Evolutionary conservation across 2,329 filamentous ascomycete genomes (phyloP).

Genomic region (Anisogramma anomala): DNA sequence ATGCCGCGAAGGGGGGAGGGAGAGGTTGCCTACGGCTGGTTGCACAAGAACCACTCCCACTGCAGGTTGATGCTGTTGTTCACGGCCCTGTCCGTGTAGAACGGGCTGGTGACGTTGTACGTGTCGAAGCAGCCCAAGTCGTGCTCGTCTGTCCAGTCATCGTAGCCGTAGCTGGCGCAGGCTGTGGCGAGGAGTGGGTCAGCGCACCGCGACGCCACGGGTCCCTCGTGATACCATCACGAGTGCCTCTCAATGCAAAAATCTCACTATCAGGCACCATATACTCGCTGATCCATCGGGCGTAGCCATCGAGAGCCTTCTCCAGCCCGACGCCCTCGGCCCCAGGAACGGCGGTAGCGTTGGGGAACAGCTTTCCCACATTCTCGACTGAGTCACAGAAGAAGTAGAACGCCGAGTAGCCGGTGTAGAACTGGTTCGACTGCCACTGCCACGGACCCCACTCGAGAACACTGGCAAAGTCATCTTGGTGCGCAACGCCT

Average conservation of each 20-base stretch:
- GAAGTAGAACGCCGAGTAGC: constrained; percentile 29
- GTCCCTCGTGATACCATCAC: no score
- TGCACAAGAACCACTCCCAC: constrained; percentile 46
- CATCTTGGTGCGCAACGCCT: constrained; percentile 31
- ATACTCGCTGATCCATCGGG: constrained; percentile 32
- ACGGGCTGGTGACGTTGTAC: constrained; percentile 32
- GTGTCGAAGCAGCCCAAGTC: constrained; percentile 37
- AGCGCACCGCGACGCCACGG: not conserved
- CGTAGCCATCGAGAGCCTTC: constrained; percentile 41
- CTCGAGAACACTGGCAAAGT: constrained; percentile 38
- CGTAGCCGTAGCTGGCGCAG: constrained; percentile 31
- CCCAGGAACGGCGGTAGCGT: constrained; percentile 32
- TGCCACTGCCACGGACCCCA: constrained; percentile 50
- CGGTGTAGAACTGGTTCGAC: constrained; percentile 35
- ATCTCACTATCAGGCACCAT: constrained; percentile 31
- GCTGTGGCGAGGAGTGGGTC: constrained; percentile 2
- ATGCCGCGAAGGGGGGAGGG: not conserved
- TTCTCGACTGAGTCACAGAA: constrained; percentile 41
- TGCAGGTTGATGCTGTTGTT: constrained; percentile 36
- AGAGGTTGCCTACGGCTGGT: constrained; percentile 29
- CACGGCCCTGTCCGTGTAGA: constrained; percentile 26
- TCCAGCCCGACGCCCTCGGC: constrained; percentile 37
- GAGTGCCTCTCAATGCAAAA: not conserved
- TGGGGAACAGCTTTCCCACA: constrained; percentile 31
- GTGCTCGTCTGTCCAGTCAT: constrained; percentile 30